phyloP scores from a whole-genome alignment of 2,329 filamentous ascomycete species.

The Allantophomopsis lycopodina region DNA sequence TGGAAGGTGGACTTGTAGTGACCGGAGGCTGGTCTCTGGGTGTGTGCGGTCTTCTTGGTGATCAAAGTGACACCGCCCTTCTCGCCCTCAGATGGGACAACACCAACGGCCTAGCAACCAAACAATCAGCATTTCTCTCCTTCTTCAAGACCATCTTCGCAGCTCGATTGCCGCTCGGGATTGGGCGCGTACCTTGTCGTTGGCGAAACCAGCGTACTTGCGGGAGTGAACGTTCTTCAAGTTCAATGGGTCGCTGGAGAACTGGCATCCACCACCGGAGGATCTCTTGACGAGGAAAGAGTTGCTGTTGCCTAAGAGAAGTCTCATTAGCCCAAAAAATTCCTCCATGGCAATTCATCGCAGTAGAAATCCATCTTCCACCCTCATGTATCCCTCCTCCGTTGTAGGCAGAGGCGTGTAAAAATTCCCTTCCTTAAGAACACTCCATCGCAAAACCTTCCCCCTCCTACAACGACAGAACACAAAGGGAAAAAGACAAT shows the following conservation, averaged over 20 bases:
- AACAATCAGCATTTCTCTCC: constrained; percentile 9
- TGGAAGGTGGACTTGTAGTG: constrained; percentile 54
- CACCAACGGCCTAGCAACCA: constrained; percentile 53
- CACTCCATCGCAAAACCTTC: not conserved
- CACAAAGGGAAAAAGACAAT: not conserved
- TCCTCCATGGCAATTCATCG: not conserved
- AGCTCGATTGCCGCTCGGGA: no score
- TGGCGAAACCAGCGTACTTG: constrained; percentile 91
- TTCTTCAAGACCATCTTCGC: not conserved
- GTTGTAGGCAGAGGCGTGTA: no score
- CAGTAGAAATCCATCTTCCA: not conserved
- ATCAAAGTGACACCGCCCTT: constrained; percentile 70
- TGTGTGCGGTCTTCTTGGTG: constrained; percentile 68
- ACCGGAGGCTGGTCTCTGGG: constrained; percentile 59
- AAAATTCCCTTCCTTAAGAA: constrained; percentile 1
- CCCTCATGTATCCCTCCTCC: no score
- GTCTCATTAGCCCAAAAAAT: not conserved
- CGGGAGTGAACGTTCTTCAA: constrained; percentile 80
- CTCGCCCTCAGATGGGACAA: constrained; percentile 47
- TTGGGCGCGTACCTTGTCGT: constrained; percentile 60
- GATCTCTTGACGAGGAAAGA: constrained; percentile 86
- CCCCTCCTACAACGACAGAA: not conserved
- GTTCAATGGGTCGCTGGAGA: constrained; percentile 93
- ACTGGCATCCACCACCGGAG: constrained; percentile 63
- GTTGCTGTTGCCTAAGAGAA: constrained; percentile 63